Conservation (phyloP, 2,329 filamentous ascomycete genomes). For the Cryphonectria japonica region DNA sequence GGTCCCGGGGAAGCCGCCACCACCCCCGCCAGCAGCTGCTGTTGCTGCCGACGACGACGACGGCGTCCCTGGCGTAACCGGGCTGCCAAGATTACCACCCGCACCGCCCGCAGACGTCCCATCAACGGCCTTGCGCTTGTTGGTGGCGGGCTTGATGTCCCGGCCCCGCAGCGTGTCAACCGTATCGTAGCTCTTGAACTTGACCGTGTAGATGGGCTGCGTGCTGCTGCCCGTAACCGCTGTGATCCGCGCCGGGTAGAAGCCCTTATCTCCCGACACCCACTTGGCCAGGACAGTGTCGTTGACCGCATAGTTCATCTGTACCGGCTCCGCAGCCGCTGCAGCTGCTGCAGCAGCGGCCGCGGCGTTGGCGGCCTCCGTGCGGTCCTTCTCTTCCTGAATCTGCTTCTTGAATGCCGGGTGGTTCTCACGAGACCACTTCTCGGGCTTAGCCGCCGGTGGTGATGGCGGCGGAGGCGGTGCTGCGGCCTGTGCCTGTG, state of each 20-base stretch:
- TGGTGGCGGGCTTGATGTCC: slow-evolving; percentile 80
- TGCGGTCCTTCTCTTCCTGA: slow-evolving; percentile 56
- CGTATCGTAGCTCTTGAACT: slow-evolving; percentile 88
- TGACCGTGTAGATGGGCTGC: slow-evolving; percentile 90
- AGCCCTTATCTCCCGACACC: slow-evolving; percentile 84
- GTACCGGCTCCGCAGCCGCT: slow-evolving; percentile 31
- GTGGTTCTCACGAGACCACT: slow-evolving; percentile 81
- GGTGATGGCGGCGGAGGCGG: slow-evolving; percentile 47
- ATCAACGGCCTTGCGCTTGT: slow-evolving; percentile 89
- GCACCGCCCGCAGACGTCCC: slow-evolving; percentile 48
- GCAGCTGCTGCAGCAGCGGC: slow-evolving; percentile 23
- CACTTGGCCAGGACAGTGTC: slow-evolving; percentile 91
- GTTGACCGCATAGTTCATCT: slow-evolving; percentile 77
- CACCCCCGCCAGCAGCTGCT: slow-evolving; percentile 50
- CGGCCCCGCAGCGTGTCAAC: slow-evolving; percentile 80
- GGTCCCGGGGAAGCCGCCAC: slow-evolving; percentile 36
- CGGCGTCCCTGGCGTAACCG: slow-evolving; percentile 20
- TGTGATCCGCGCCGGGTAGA: slow-evolving; percentile 91
- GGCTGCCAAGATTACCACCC: slow-evolving; percentile 26
- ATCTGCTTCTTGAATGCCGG: slow-evolving; percentile 71
- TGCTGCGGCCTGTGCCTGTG: slow-evolving; percentile 49
- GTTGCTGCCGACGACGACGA: slow-evolving; percentile 45
- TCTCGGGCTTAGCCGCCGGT: slow-evolving; percentile 57
- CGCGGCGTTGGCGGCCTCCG: slow-evolving; percentile 16
- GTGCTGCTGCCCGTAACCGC: slow-evolving; percentile 91